Conservation (phyloP, 2,329 filamentous ascomycete genomes). For the Aspergillus japonicus region DNA sequence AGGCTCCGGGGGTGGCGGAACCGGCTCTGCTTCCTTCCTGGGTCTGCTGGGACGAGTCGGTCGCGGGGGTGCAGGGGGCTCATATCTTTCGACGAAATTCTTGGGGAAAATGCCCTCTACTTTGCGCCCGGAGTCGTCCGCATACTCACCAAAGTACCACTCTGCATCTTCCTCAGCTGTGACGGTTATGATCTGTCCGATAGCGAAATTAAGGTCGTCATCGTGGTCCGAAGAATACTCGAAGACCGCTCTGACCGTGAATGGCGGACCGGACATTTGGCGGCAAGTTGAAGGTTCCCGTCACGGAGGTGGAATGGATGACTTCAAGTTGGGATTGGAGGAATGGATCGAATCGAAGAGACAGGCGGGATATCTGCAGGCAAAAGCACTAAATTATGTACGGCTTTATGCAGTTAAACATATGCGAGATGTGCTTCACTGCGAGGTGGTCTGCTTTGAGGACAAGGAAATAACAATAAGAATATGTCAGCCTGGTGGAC, state of each 20-base stretch:
- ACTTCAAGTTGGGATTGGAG: neutral
- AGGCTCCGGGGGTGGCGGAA: constrained; percentile 37
- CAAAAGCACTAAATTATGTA: constrained; percentile 22
- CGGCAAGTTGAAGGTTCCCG: constrained; percentile 36
- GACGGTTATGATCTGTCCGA: constrained; percentile 89
- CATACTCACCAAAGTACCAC: constrained; percentile 89
- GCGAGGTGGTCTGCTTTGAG: constrained; percentile 9
- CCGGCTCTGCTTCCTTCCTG: constrained; percentile 60
- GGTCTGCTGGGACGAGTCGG: constrained; percentile 68
- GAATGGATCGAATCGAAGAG: constrained; percentile 9
- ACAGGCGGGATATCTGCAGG: constrained; percentile 19
- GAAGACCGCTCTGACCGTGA: constrained; percentile 94
- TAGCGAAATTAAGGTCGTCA: constrained; percentile 84
- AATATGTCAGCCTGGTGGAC: constrained; percentile 31
- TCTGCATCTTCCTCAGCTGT: constrained; percentile 89
- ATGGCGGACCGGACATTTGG: constrained; percentile 69
- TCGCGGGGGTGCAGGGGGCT: constrained; percentile 84
- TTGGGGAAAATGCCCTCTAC: constrained; percentile 87
- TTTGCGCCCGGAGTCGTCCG: constrained; percentile 70
- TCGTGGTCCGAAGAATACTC: constrained; percentile 92
- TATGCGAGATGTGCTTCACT: constrained; percentile 15
- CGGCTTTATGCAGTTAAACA: constrained; percentile 21
- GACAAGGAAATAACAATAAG: constrained; percentile 21
- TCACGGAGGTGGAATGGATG: constrained; percentile 19
- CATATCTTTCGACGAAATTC: constrained; percentile 96